Conservation (phyloP, 106 monocot genomes). For the Amphibolis antarctica region DNA sequence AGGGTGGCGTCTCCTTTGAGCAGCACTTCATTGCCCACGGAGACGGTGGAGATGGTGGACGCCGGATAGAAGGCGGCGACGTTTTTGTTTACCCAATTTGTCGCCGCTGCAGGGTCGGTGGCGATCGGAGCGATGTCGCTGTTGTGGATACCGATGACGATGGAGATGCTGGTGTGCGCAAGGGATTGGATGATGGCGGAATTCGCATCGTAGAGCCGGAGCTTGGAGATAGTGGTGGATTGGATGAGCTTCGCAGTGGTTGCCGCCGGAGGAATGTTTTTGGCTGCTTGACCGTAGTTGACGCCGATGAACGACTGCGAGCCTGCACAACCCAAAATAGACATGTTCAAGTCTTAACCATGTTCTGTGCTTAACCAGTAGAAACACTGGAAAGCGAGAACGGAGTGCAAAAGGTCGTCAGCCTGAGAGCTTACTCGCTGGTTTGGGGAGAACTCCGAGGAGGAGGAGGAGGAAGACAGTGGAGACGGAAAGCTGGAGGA, state of each 20-base stretch:
- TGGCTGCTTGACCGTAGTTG: constrained; percentile 79
- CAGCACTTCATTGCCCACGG: constrained; percentile 78
- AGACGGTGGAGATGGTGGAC: constrained; percentile 39
- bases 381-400: too few species aligned
- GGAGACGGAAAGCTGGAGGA: too few species aligned
- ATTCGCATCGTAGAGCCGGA: constrained; percentile 71
- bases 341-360: too few species aligned
- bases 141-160: constrained; percentile 62
- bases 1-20: constrained; percentile 32
- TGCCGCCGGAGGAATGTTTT: constrained; percentile 66
- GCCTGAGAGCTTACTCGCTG: too few species aligned
- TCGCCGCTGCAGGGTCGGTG: constrained; percentile 42
- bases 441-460: too few species aligned
- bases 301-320: constrained; percentile 60
- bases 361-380: too few species aligned
- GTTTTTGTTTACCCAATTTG: constrained; percentile 48
- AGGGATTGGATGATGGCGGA: constrained; percentile 42
- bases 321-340: constrained; percentile 5
- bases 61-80: constrained; percentile 51
- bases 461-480: too few species aligned
- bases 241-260: constrained; percentile 45
- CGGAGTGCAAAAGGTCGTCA: too few species aligned
- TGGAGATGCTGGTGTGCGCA: constrained; percentile 44
- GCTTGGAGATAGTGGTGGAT: constrained; percentile 62
- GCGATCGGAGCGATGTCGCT: constrained; percentile 63